Conservation (phyloP, 2,329 filamentous ascomycete genomes). For the Passalora sequoiae region DNA sequence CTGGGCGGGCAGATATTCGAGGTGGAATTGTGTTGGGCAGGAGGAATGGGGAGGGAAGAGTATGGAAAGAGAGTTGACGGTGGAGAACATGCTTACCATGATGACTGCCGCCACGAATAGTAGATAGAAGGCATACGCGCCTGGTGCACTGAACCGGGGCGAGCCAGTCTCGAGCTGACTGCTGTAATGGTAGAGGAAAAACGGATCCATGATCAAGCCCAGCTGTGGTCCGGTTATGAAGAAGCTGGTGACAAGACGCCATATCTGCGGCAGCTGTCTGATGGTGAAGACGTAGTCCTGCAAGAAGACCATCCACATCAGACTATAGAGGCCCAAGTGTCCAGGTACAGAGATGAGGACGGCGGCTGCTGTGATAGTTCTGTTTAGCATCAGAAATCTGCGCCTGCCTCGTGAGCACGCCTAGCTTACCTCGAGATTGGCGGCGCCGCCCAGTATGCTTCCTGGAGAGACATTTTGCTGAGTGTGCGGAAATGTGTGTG, state of each 20-base stretch:
- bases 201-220: conserved; percentile 65
- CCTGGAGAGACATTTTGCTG: conserved; percentile 24
- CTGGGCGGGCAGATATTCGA: conserved; percentile 57
- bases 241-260: conserved; percentile 56
- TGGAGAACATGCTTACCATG: conserved; percentile 58
- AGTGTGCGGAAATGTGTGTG: conserved; percentile 2
- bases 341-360: conserved; percentile 59
- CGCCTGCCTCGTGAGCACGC: conserved; percentile 9
- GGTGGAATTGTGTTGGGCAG: conserved; percentile 38
- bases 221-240: conserved; percentile 53
- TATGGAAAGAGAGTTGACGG: conserved; percentile 15
- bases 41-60: conserved; percentile 21
- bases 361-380: conserved; percentile 62
- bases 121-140: conserved; percentile 76
- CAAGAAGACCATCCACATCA: conserved; percentile 52
- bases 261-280: conserved; percentile 55
- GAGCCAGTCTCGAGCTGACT: conserved; percentile 68
- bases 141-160: conserved; percentile 66
- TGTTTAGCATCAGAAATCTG: conserved; percentile 49
- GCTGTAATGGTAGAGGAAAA: conserved; percentile 73
- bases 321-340: conserved; percentile 53
- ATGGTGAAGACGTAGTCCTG: conserved; percentile 42
- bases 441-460: conserved; percentile 52
- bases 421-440: conserved; percentile 59
- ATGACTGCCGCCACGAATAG: conserved; percentile 67